A percentile compares a stretch with the other conserved stretches of the same genome.
phyloP scores from a whole-genome alignment of 2,329 filamentous ascomycete species.

The Fusarium subtropicale region DNA sequence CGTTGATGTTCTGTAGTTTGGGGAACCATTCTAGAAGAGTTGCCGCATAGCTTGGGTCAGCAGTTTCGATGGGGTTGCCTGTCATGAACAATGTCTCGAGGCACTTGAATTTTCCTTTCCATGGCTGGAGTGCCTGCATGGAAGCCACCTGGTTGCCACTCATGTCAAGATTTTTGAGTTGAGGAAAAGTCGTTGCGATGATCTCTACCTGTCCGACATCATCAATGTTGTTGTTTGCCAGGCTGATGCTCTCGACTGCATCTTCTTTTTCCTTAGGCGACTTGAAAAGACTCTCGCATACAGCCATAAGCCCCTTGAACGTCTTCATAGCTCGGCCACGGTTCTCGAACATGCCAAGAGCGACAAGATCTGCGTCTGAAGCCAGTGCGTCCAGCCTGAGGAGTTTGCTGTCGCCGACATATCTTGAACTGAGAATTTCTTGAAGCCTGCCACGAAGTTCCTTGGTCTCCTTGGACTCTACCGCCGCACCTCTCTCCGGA shows the following conservation, averaged over 20 bases:
- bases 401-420: conserved; percentile 76
- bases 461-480: conserved; percentile 64
- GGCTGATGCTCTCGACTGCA: conserved; percentile 82
- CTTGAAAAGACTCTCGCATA: conserved; percentile 83
- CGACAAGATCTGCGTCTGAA: conserved; percentile 75
- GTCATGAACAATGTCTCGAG: conserved; percentile 84
- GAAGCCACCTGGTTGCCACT: conserved; percentile 83
- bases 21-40: conserved; percentile 87
- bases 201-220: conserved; percentile 78
- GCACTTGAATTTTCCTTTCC: conserved; percentile 81
- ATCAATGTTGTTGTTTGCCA: conserved; percentile 82
- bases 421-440: conserved; percentile 78
- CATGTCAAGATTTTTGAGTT: conserved; percentile 88
- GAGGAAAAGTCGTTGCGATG: conserved; percentile 82
- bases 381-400: conserved; percentile 85
- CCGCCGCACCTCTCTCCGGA: conserved; percentile 52
- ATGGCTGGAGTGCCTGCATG: conserved; percentile 75
- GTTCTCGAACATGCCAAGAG: conserved; percentile 80
- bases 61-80: conserved; percentile 77
- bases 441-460: conserved; percentile 77
- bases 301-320: conserved; percentile 90
- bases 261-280: conserved; percentile 77
- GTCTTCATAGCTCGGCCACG: conserved; percentile 83
- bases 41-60: conserved; percentile 69
- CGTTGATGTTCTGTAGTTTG: conserved; percentile 81